Percentiles rank a stretch among this genome's conserved stretches.
Evolutionary conservation across 345 rosid genomes (phyloP).

Genomic region (Eutrema yunnanense): DNA sequence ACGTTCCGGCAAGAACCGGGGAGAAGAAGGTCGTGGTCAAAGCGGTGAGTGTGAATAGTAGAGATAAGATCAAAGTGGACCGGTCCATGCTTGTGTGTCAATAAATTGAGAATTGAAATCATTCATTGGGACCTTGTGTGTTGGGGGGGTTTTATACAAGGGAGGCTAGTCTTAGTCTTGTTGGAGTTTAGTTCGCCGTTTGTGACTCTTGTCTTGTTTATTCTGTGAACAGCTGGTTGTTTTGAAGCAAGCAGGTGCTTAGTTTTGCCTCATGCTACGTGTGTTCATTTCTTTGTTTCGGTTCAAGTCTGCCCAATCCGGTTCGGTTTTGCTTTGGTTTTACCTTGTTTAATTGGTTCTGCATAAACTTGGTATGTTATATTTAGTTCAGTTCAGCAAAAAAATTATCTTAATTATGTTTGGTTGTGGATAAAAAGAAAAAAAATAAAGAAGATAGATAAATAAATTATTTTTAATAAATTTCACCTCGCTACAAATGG

Average conservation of each 20-base stretch:
- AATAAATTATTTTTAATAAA: too few species aligned
- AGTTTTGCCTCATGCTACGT: slow-evolving; percentile 16
- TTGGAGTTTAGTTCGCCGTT: slow-evolving; percentile 25
- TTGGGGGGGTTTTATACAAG: slow-evolving; percentile 22
- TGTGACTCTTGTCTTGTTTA: slow-evolving; percentile 25
- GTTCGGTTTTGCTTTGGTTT: neutral
- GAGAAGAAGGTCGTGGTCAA: slow-evolving; percentile 5
- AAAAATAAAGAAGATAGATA: too few species aligned
- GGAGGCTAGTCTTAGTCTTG: slow-evolving; percentile 2
- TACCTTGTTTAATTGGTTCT: neutral
- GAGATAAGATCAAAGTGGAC: slow-evolving; percentile 22
- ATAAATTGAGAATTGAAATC: slow-evolving; percentile 8
- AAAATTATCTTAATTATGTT: too few species aligned
- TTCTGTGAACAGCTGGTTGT: slow-evolving; percentile 20
- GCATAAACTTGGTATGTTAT: neutral
- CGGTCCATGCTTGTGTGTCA: slow-evolving; percentile 27
- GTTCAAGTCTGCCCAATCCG: neutral
- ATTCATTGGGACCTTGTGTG: slow-evolving; percentile 25
- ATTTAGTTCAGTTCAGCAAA: too few species aligned
- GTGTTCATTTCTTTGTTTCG: neutral
- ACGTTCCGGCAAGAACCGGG: slow-evolving; percentile 33
- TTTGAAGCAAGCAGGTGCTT: slow-evolving; percentile 16
- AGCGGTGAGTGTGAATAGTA: slow-evolving; percentile 17
- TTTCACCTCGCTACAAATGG: neutral
- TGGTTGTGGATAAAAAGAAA: too few species aligned